These are phyloP conservation scores for Chamaecyparis obtusa DNA, from an alignment of 75 land plant species.

Conservation along the genomic window DNA sequence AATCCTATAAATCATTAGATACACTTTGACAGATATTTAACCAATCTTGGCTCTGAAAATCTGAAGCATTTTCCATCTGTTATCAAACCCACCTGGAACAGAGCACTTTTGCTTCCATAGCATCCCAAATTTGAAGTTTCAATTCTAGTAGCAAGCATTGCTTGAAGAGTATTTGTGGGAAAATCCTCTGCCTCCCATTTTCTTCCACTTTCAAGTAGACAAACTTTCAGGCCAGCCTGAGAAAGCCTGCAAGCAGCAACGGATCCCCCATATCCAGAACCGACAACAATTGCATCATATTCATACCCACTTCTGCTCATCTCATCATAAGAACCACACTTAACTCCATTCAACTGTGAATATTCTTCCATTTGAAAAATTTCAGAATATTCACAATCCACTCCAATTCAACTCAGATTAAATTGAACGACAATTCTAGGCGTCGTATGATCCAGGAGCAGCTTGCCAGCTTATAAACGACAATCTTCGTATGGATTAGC, in stretches of 20 bases:
- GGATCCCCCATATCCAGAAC: slow-evolving; percentile 61
- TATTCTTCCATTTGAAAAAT: not conserved
- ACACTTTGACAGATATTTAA: not conserved
- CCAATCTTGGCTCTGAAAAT: not conserved
- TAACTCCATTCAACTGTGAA: not conserved
- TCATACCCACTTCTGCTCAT: slow-evolving; percentile 15
- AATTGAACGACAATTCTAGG: too few relatives aligned
- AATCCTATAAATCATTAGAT: not conserved
- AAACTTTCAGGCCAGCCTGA: slow-evolving; percentile 38
- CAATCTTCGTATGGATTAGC: too few relatives aligned
- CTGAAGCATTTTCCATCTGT: not conserved
- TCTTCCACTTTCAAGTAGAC: slow-evolving; percentile 49
- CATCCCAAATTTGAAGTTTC: slow-evolving; percentile 17
- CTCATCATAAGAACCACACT: not conserved
- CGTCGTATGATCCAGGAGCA: too few relatives aligned
- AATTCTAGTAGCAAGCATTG: slow-evolving; percentile 24
- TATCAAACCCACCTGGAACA: slow-evolving; percentile 26
- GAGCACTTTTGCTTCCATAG: slow-evolving; percentile 29
- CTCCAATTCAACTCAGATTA: too few relatives aligned
- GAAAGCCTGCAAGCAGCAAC: slow-evolving; percentile 49
- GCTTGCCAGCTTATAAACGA: too few relatives aligned
- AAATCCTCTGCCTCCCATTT: slow-evolving; percentile 37
- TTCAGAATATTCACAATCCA: too few relatives aligned
- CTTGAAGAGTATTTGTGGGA: slow-evolving; percentile 20
- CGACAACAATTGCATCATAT: slow-evolving; percentile 52